Evolutionary conservation across 1,284 basidiomycete species (phyloP).

Genomic region (Puccinia triticina): DNA sequence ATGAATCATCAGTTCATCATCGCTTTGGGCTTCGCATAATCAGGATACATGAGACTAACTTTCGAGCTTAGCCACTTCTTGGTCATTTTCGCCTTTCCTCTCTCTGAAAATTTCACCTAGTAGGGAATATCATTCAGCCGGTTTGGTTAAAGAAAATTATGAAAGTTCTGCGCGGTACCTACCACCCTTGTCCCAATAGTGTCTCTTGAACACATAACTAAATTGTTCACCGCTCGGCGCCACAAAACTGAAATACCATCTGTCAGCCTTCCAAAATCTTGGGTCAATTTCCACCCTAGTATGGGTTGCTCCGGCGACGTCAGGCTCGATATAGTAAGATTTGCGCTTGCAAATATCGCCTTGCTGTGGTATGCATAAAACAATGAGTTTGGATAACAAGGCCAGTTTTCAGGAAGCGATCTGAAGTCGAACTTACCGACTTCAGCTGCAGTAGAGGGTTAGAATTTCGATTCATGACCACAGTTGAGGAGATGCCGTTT

Average conservation of each 20-base stretch:
- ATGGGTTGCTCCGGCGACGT: neutral
- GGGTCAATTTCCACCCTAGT: conserved; percentile 1
- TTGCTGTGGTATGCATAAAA: neutral
- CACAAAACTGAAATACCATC: conserved; percentile 14
- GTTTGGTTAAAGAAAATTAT: neutral
- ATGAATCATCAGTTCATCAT: neutral
- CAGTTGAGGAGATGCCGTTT: conserved; percentile 8
- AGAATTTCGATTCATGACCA: neutral
- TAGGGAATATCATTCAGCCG: neutral
- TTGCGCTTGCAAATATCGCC: neutral
- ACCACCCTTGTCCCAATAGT: neutral
- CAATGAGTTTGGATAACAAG: neutral
- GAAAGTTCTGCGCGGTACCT: neutral
- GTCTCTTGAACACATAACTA: neutral
- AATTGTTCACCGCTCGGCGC: conserved; percentile 1
- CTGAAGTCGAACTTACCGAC: conserved; percentile 12
- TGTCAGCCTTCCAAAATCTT: neutral
- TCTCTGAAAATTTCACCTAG: neutral
- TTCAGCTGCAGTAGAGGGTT: neutral
- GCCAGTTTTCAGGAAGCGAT: neutral
- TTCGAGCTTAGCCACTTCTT: neutral
- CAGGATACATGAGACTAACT: neutral
- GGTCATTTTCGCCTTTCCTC: neutral
- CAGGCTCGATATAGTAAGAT: conserved; percentile 2
- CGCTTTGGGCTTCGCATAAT: neutral